These are phyloP conservation scores for Pisolithus orientalis DNA, from an alignment of 768 basidiomycete species.

Conservation along the genomic window DNA sequence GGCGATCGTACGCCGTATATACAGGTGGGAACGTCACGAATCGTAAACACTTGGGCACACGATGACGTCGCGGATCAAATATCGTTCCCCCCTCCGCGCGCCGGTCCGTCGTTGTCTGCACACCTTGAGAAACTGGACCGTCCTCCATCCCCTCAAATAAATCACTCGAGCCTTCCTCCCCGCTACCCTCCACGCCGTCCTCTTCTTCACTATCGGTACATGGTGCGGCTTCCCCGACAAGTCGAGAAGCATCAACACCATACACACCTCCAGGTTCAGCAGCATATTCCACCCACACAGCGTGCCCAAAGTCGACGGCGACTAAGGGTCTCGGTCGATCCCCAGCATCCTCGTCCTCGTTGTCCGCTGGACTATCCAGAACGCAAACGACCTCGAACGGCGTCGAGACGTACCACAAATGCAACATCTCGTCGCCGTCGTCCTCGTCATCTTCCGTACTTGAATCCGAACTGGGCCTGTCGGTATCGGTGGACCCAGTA, in stretches of 20 bases:
- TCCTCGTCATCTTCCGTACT: slow-evolving; percentile 7
- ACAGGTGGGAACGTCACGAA: slow-evolving; percentile 67
- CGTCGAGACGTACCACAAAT: slow-evolving; percentile 63
- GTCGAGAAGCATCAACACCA: slow-evolving; percentile 23
- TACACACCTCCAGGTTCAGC: slow-evolving; percentile 26
- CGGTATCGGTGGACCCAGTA: slow-evolving; percentile 9
- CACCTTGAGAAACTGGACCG: slow-evolving; percentile 1
- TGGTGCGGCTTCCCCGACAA: slow-evolving; percentile 19
- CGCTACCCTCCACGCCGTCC: slow-evolving; percentile 15
- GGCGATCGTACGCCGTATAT: slow-evolving; percentile 14
- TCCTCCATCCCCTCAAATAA: slow-evolving; percentile 8
- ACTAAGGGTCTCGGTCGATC: slow-evolving; percentile 63
- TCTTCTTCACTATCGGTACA: slow-evolving; percentile 26
- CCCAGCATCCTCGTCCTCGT: slow-evolving; percentile 26
- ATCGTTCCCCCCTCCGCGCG: slow-evolving; percentile 15
- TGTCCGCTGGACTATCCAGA: slow-evolving; percentile 33
- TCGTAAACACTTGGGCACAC: slow-evolving; percentile 46
- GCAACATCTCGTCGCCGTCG: slow-evolving; percentile 51
- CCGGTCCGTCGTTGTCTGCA: slow-evolving; percentile 4
- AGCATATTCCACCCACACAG: slow-evolving; percentile 71
- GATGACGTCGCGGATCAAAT: slow-evolving; percentile 20
- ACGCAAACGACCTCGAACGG: slow-evolving; percentile 72
- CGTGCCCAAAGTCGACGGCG: slow-evolving; percentile 85
- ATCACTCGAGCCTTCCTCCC: background rate
- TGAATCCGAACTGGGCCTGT: slow-evolving; percentile 4